Base-by-base conservation (phyloP, 257 asterid species). In the Capsicum baccatum region DNA sequence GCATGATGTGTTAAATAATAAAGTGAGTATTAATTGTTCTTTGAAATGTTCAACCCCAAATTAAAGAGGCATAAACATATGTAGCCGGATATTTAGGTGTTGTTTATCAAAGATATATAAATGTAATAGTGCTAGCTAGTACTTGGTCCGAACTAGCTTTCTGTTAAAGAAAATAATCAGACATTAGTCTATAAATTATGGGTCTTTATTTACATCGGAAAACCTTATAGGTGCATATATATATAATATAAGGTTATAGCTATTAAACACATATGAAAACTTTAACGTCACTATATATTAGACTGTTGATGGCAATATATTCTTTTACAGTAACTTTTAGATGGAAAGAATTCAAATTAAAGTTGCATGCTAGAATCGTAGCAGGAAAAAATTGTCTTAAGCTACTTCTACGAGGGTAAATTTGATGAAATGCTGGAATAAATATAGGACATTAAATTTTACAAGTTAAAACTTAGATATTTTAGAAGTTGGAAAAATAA, bases 21-120 rank as follows among this genome's bases (percentile, higher is more conserved):
- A n/a, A 48, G 80, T 47, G 80, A 11, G 11, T 48, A 68, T 68
- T 68, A 48, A 73, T 73, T 50, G 42, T 47, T 74, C 47, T 74
- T 74, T 74, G 47, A 74, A 52, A 50, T 21, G 6, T 74, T 74
- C n/a, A 74, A 74, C 62, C 62, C 17, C 57, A 21, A 19, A 74
- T 8, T 19, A 74, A 19, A 21, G 44, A 74, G 39, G 80, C 60
- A 73, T 73, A 73, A 73, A 21, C 60, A 74, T 19, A 3, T 48
- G 19, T 74, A 74, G 44, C 62, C 62, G 63, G 19, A 21, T 50
- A 76, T 12, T 26, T 76, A 26, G 81, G 63, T 50, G 47, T 50
- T 76, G 21, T 52, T 44, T 44, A 44, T 44, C 48, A 62, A 69
- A 39, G 33, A 69, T 16, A 14, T 42, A 21, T 21, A 50, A 74